A percentile compares a stretch with the other conserved stretches of the same genome.
These are phyloP conservation scores for Sambucus nigra DNA, from an alignment of 129 eudicot genomes.

Conservation along the genomic window DNA sequence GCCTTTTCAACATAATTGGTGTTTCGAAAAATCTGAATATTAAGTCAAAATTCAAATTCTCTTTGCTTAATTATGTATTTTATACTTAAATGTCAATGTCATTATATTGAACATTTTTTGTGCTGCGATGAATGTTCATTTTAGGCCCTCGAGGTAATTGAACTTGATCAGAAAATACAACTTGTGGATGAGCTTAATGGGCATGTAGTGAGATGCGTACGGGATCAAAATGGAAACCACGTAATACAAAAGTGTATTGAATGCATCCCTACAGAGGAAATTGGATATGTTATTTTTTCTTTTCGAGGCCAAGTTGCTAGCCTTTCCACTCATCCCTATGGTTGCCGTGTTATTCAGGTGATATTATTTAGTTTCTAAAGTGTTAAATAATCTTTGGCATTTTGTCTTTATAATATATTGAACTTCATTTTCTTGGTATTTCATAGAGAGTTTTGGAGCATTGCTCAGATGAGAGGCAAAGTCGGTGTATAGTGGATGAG, in stretches of 20 bases:
- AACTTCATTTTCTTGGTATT: neutral
- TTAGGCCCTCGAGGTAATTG: constrained; percentile 50
- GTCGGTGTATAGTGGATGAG: constrained; percentile 33
- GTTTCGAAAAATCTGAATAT: too few species aligned
- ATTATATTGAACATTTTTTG: neutral
- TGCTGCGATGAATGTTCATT: neutral
- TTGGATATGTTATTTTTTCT: constrained; percentile 34
- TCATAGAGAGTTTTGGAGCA: constrained; percentile 49
- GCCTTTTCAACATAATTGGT: too few species aligned
- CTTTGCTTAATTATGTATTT: too few species aligned
- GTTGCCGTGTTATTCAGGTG: constrained; percentile 68
- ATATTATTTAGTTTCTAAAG: neutral
- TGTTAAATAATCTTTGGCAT: neutral
- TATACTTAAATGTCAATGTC: neutral
- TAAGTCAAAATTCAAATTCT: too few species aligned
- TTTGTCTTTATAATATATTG: neutral
- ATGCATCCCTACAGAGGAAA: constrained; percentile 27
- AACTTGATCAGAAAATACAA: constrained; percentile 33
- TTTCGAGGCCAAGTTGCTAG: constrained; percentile 30
- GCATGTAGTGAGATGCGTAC: constrained; percentile 40
- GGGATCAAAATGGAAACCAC: constrained; percentile 58
- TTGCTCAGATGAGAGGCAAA: constrained; percentile 22
- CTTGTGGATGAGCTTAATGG: constrained; percentile 45
- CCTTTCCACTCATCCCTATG: constrained; percentile 51
- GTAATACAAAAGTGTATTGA: constrained; percentile 59